phyloP scores from a whole-genome alignment of 441 rosid genomes.

The Erysimum cheiri region DNA sequence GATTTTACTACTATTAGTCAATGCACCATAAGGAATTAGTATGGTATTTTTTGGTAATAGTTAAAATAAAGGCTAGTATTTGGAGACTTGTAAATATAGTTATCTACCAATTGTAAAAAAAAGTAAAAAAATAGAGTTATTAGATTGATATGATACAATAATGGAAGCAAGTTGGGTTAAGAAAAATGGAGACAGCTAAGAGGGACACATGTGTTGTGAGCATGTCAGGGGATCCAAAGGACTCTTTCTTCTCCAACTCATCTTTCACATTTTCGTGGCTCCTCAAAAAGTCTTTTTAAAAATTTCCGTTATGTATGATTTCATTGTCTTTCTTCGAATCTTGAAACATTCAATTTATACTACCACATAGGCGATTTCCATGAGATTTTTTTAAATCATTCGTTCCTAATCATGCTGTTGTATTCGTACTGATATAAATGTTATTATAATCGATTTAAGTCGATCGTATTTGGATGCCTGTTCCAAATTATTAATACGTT shows the following conservation, averaged over 20 bases:
- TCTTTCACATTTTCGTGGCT: constrained; percentile 36
- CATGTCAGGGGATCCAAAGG: constrained; percentile 45
- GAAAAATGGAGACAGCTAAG: constrained; percentile 38
- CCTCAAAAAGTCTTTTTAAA: not conserved
- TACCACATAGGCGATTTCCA: not conserved
- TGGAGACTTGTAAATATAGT: constrained; percentile 1
- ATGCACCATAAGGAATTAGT: not conserved
- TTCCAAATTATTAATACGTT: not conserved
- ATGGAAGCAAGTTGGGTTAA: constrained; percentile 40
- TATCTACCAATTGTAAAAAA: not conserved
- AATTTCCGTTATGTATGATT: not conserved
- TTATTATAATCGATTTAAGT: constrained; percentile 1
- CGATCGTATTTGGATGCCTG: constrained; percentile 9
- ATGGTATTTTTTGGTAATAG: not conserved
- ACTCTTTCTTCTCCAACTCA: constrained; percentile 39
- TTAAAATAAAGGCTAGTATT: constrained; percentile 3
- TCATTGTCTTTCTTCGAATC: not conserved
- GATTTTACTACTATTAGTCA: not conserved
- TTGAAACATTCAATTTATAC: not conserved
- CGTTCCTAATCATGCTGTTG: not conserved
- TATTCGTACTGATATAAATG: not conserved
- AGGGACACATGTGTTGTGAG: constrained; percentile 44
- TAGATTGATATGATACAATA: constrained; percentile 28
- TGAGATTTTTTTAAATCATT: constrained; percentile 8
- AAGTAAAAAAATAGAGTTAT: not conserved